phyloP scores from a whole-genome alignment of 2,329 filamentous ascomycete species.

The Colletotrichum destructivum region DNA sequence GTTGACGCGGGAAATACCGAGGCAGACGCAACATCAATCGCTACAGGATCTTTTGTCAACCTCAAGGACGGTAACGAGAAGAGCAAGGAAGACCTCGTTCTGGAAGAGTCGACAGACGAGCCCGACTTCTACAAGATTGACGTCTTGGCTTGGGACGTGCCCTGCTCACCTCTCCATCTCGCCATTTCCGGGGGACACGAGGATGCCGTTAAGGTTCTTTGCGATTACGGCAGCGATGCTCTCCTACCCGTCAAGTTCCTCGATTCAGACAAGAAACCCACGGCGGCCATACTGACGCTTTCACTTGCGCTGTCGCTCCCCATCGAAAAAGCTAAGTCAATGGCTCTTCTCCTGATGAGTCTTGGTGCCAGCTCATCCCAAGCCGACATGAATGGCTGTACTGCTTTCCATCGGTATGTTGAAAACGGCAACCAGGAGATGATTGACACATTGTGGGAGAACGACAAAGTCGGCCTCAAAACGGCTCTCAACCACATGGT shows the following conservation, averaged over 20 bases:
- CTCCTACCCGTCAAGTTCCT: slow-evolving; percentile 81
- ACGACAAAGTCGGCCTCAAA: slow-evolving; percentile 73
- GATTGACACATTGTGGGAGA: slow-evolving; percentile 65
- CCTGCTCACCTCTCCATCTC: slow-evolving; percentile 81
- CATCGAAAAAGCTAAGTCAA: slow-evolving; percentile 73
- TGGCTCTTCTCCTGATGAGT: slow-evolving; percentile 75
- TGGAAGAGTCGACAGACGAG: slow-evolving; percentile 72
- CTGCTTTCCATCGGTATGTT: slow-evolving; percentile 77
- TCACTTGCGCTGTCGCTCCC: slow-evolving; percentile 78
- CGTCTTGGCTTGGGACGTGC: slow-evolving; percentile 83
- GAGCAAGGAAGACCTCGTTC: slow-evolving; percentile 55
- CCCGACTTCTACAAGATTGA: slow-evolving; percentile 88
- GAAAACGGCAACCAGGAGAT: slow-evolving; percentile 63
- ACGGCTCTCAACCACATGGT: slow-evolving; percentile 78
- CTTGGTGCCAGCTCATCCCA: slow-evolving; percentile 82
- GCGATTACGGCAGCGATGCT: slow-evolving; percentile 83
- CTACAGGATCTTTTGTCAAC: slow-evolving; percentile 83
- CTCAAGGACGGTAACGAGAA: slow-evolving; percentile 64
- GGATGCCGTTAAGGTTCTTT: slow-evolving; percentile 78
- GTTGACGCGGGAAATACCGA: slow-evolving; percentile 64
- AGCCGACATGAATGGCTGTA: slow-evolving; percentile 75
- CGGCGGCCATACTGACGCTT: slow-evolving; percentile 77
- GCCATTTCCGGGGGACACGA: slow-evolving; percentile 82
- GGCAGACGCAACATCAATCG: slow-evolving; percentile 66
- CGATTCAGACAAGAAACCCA: slow-evolving; percentile 62